phyloP scores from a whole-genome alignment of 2,329 filamentous ascomycete genomes.

The Plenodomus tracheiphilus region DNA sequence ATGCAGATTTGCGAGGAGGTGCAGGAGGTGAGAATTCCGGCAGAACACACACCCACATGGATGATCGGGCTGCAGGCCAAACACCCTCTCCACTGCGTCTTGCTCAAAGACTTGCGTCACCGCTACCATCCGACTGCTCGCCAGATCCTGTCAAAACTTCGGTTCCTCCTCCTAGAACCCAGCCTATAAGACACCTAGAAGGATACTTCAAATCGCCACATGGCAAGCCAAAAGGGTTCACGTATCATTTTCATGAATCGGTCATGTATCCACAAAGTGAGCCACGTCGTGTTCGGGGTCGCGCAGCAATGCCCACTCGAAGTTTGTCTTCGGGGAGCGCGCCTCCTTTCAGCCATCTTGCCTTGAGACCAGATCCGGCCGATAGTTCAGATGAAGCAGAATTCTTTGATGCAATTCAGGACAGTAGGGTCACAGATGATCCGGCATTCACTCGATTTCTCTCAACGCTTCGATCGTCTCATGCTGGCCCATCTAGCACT shows the following conservation, averaged over 20 bases:
- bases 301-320: background rate
- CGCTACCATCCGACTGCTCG: slow-evolving; percentile 3
- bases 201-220: slow-evolving; percentile 8
- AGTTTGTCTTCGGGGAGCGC: background rate
- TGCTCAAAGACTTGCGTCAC: slow-evolving; percentile 16
- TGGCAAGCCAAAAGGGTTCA: background rate
- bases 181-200: slow-evolving; percentile 4
- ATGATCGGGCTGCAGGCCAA: slow-evolving; percentile 11
- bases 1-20: slow-evolving; percentile 20
- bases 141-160: slow-evolving; percentile 4
- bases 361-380: background rate
- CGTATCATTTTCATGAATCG: background rate
- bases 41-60: slow-evolving; percentile 4
- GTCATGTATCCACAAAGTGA: background rate
- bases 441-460: background rate
- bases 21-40: slow-evolving; percentile 1
- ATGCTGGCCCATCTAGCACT: background rate
- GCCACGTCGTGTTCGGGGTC: background rate
- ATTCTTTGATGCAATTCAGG: background rate
- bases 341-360: background rate
- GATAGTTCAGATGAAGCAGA: background rate
- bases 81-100: slow-evolving; percentile 23
- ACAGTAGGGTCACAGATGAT: background rate
- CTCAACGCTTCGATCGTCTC: too few relatives aligned
- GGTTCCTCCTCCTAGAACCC: background rate